Evolutionary conservation across 805 yeast genomes (phyloP), one percentile per base, ranked within the genome.

Genomic region (Ascoidea rubescens): DNA sequence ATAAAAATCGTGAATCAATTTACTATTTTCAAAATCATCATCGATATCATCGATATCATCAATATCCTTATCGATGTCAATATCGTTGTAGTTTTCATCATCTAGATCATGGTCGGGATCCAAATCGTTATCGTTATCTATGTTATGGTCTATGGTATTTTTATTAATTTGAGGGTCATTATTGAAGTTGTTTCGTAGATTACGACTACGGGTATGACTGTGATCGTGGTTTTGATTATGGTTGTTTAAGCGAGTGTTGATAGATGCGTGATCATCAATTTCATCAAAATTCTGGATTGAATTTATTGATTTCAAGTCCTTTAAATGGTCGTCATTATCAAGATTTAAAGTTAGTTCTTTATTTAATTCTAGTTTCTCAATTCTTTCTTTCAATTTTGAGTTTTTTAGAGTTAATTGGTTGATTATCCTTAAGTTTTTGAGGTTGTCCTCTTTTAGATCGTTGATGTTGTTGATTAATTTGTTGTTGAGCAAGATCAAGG

Each of bases 401-500:
- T 12, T 30, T 47, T 5, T 2, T 3, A 16, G n/a, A 10, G 8
- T 37, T 37, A 37, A 37, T 10, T 37, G 8, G 14, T 37, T 37
- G 4, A 55, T 45, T 5, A 54, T 46, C 8, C 48, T 45, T 31
- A 55, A 47, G 7, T 54, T 46, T n/a, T 48, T 50, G 5, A 16
- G 12, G 33, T 53, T 54, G 21, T 55, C 58, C 16, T 50, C 47
- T 46, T 50, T 48, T 47, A 55, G 50, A 33, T 37, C 42, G 12
- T 46, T 46, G 14, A 48, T 43, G 17, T 55, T 53, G 45, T 46
- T 51, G 12, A 51, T 54, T 12, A 56, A 43, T 31, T 51, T 53
- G 17, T 51, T 53, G 45, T 56, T 56, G 5, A 50, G 48, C 4
- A 50, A 45, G 47, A 54, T 61, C 48, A 71, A 55, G 5, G 66